phyloP scores from a whole-genome alignment of 768 basidiomycete genomes.

The Leccinum rimulosum region DNA sequence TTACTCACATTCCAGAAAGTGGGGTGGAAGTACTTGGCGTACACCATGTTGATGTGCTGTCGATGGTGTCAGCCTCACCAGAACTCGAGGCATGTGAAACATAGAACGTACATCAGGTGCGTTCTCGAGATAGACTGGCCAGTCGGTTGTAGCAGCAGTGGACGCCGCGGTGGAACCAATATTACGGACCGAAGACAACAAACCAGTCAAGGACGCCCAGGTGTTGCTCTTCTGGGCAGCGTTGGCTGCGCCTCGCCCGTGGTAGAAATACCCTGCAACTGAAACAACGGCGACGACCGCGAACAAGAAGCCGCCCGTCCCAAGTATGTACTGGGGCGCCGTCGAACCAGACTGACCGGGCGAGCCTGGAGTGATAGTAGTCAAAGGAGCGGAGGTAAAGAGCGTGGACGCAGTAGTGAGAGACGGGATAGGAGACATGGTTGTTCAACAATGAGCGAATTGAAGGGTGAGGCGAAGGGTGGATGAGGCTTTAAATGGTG shows the following conservation, averaged over 20 bases:
- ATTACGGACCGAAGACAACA: conserved; percentile 11
- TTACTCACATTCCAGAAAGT: conserved; percentile 17
- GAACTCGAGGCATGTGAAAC: not conserved
- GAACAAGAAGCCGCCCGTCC: conserved; percentile 19
- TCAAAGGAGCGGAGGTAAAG: conserved; percentile 3
- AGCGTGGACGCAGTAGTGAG: conserved; percentile 6
- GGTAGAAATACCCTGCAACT: conserved; percentile 16
- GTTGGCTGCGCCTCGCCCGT: not conserved
- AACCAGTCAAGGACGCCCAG: conserved; percentile 4
- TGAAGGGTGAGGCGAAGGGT: not conserved
- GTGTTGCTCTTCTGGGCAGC: not conserved
- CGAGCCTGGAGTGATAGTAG: not conserved
- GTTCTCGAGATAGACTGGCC: conserved; percentile 8
- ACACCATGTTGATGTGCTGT: conserved; percentile 21
- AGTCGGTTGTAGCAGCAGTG: not conserved
- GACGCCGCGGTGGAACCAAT: not conserved
- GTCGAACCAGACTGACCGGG: not conserved
- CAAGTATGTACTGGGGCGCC: conserved; percentile 2
- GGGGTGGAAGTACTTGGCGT: conserved; percentile 23
- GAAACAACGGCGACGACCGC: conserved; percentile 12
- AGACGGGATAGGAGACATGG: conserved; percentile 20
- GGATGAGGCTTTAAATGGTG: conserved; percentile 2
- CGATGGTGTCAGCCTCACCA: not conserved
- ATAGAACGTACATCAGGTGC: conserved; percentile 8
- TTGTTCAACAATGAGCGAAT: not conserved